Percentiles rank a stretch among this genome's conserved stretches.
Evolutionary conservation across 2,329 filamentous ascomycete species (phyloP).

Genomic region (Botrytis sinoallii): DNA sequence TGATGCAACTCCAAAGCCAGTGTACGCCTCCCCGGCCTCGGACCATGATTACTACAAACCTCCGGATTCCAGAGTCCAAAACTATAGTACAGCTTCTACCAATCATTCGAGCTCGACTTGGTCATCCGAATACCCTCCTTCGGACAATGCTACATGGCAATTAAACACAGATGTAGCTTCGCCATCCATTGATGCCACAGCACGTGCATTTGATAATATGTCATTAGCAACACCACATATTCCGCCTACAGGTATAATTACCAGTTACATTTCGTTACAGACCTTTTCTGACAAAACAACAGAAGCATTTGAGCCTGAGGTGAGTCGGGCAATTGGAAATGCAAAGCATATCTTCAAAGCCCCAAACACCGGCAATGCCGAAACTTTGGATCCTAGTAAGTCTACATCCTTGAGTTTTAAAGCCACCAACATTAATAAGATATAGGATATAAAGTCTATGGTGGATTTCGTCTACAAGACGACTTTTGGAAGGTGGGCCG

Average conservation of each 20-base stretch:
- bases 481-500: slow-evolving; percentile 29
- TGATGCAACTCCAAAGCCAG: not conserved
- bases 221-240: not conserved
- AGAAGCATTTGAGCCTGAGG: not conserved
- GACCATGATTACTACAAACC: not conserved
- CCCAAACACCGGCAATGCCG: not conserved
- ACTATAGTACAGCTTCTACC: not conserved
- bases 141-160: not conserved
- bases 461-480: not conserved
- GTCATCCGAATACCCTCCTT: not conserved
- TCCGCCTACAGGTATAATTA: not conserved
- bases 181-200: not conserved
- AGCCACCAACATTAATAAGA: not conserved
- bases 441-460: not conserved
- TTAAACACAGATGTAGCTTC: not conserved
- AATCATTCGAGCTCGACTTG: not conserved
- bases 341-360: not conserved
- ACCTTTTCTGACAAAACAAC: not conserved
- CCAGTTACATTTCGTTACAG: not conserved
- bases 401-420: not conserved
- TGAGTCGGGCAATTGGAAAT: not conserved
- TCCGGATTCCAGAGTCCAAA: not conserved
- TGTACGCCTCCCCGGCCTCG: not conserved
- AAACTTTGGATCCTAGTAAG: slow-evolving; percentile 5
- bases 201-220: not conserved